Evolutionary conservation across 2,329 filamentous ascomycete species (phyloP), one percentile per base, ranked within the genome.

Genomic region (Anisogramma anomala): DNA sequence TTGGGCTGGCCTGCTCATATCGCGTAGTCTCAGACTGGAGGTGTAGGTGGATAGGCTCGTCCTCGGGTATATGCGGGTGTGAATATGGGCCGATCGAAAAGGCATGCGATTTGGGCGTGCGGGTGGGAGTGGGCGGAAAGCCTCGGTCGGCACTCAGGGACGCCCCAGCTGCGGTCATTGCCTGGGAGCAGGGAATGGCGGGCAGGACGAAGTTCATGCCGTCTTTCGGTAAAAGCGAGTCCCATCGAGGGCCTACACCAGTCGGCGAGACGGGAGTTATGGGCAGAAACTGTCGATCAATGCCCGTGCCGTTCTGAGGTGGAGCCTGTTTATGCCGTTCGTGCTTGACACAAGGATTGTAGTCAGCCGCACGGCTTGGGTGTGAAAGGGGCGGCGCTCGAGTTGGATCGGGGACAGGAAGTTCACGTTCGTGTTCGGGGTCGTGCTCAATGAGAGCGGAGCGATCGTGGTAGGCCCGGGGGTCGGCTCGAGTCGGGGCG

Each of bases 11-110:
- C 27, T 38, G 31, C 36, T 49, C 50, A 45, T 47, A 34, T 49
- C 52, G 52, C 41, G 48, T 34, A 28, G 37, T 43, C 35, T 47
- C 41, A 36, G 39, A 36, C 10, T 43, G 48, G 30, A 39, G 33
- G 35, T 52, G 48, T 32, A 41, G 35, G 15, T 42, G 23, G 13
- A 43, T 10, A 23, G 42, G 20, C 14, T 45, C 19, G 42, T 53
- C 48, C 41, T 56, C 55, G 14, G 53, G 50, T 25, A 55, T 55
- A 41, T 52, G 53, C 11, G 57, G 55, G 35, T 60, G 57, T 6
- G 58, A 57, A 17, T 56, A 57, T 28, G 58, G 52, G 31, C 53
- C 53, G 1, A 52, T 50, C 37, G 58, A 57, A 14, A 50, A 53
- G 18, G 54, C 52, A 14, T 55, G 45, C 5, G 56, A 50, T 2